Conservation (phyloP, 1,139 yeast species). For the Pichia sp. region DNA sequence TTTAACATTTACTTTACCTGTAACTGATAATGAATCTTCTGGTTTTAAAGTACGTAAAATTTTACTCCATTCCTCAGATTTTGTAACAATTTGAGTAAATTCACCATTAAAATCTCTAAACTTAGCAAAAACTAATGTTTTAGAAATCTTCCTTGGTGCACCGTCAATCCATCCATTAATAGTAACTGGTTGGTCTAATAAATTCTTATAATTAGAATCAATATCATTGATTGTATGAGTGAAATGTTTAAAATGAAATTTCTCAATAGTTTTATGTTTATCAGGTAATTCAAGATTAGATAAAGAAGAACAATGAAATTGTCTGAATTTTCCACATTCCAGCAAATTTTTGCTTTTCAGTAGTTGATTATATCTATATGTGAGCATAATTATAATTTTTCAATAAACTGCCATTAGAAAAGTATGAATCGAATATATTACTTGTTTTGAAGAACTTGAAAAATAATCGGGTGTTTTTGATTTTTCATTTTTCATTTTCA, state of each 20-base stretch:
- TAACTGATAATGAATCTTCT: conserved; percentile 74
- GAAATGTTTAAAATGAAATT: conserved; percentile 29
- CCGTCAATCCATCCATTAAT: conserved; percentile 79
- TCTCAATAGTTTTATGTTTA: conserved; percentile 17
- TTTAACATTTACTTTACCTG: conserved; percentile 43
- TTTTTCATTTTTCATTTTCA: too few species aligned
- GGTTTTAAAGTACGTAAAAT: conserved; percentile 47
- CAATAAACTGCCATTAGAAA: too few species aligned
- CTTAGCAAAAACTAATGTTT: conserved; percentile 56
- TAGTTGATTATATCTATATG: not conserved
- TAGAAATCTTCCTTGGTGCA: conserved; percentile 62
- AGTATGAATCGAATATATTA: too few species aligned
- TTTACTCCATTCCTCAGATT: conserved; percentile 34
- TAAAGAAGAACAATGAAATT: not conserved
- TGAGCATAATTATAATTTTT: too few species aligned
- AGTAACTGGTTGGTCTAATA: conserved; percentile 21
- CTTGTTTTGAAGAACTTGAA: too few species aligned
- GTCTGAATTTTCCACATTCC: not conserved
- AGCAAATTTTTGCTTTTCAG: not conserved
- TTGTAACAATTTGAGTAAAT: conserved; percentile 57
- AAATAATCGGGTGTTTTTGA: too few species aligned
- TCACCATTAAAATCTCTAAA: conserved; percentile 71
- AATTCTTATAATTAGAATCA: conserved; percentile 1
- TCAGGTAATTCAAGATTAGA: conserved; percentile 16
- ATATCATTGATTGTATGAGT: conserved; percentile 30